Evolutionary conservation across 352 stramenopile genomes (phyloP), one percentile per base, ranked within the genome.

Genomic region (Pythium pectinolyticum): DNA sequence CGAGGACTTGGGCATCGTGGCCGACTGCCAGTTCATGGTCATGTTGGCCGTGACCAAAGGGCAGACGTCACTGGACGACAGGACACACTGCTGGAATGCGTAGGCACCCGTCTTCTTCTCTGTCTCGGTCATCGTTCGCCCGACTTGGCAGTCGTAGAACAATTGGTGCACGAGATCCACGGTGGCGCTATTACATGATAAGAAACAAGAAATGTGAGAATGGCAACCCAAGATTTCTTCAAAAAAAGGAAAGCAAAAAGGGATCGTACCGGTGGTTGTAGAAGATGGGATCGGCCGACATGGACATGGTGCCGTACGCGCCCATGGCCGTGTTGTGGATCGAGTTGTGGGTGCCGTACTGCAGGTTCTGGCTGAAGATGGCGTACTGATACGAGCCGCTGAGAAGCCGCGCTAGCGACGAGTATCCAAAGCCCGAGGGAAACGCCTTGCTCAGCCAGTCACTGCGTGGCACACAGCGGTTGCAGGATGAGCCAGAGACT

Each of bases 261-360:
- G n/a, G n/a, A n/a, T n/a, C 81, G 53, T 85, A 90, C 79, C 91
- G 84, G 49, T 89, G 81, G 52, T 69, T 80, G 72, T 82, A 92
- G 69, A 88, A 94, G 47, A 92, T 80, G 11, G 83, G 81, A 32
- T 94, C 84, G 31, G 77, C 80, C 7, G 78, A 79, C 19, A 70
- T 79, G 15, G 61, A 72, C 69, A 94, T 84, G 5, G 74, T 71
- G 54, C 62, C 62, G 54, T 64, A 64, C 20, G 62, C 54, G 5
- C 70, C 69, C 35, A 74, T 66, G 3, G 79, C 68, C 20, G 71
- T 61, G 51, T 82, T 88, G 66, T 93, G 84, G 41, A 93, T 84
- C n/a, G 77, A 76, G 40, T 89, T 82, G 57, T 90, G 82, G 17
- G 84, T 50, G 19, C 68, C 69, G 40, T 78, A 80, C 58, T 90